Percentiles rank a stretch among this genome's conserved stretches.
Conservation (phyloP, 257 asterid species). For the Gentiana macrophylla region DNA sequence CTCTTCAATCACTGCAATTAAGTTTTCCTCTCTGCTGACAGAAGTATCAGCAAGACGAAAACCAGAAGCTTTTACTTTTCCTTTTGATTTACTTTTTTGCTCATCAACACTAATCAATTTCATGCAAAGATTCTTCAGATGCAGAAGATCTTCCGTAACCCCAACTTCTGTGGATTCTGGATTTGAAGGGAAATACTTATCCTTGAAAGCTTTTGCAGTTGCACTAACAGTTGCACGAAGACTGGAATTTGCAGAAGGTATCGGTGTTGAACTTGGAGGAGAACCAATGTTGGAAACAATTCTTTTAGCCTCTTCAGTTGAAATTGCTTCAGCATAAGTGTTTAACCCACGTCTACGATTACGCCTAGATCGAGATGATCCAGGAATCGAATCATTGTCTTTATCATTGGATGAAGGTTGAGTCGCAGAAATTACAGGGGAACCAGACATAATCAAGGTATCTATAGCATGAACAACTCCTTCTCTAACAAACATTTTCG, state of each 20-base stretch:
- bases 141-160: conserved; percentile 76
- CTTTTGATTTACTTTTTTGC: conserved; percentile 58
- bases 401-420: conserved; percentile 56
- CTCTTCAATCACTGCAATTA: conserved; percentile 63
- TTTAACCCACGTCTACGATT: conserved; percentile 57
- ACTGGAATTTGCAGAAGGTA: conserved; percentile 44
- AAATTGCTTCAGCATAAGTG: conserved; percentile 45
- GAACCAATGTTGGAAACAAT: conserved; percentile 33
- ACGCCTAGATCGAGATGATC: conserved; percentile 82
- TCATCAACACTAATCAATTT: conserved; percentile 62
- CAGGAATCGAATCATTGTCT: conserved; percentile 75
- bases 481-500: conserved; percentile 91
- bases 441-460: conserved; percentile 46
- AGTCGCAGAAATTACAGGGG: conserved; percentile 27
- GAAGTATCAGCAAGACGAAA: conserved; percentile 41
- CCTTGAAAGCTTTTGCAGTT: conserved; percentile 80
- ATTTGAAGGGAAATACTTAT: conserved; percentile 71
- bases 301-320: conserved; percentile 45
- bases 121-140: conserved; percentile 70
- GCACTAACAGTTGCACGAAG: conserved; percentile 67
- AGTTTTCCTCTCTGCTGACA: conserved; percentile 49
- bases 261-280: conserved; percentile 44
- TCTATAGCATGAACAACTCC: conserved; percentile 98
- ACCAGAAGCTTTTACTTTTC: conserved; percentile 69
- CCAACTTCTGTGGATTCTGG: conserved; percentile 56